phyloP scores from a whole-genome alignment of 2,329 filamentous ascomycete species.

The Apiospora koreana region DNA sequence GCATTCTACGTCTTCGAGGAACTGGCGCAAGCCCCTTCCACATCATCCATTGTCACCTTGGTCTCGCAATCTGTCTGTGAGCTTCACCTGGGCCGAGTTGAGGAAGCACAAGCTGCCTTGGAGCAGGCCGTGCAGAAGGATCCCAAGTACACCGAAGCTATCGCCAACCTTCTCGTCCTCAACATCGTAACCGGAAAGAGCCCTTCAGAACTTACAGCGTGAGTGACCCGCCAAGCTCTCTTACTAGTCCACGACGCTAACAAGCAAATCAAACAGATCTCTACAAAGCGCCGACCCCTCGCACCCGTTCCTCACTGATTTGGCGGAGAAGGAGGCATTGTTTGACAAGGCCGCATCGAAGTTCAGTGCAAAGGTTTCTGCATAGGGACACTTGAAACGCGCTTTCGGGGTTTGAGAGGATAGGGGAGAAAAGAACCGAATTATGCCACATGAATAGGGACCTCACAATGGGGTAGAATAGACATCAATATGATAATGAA shows the following conservation, averaged over 20 bases:
- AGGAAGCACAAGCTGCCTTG: conserved; percentile 86
- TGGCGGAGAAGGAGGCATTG: conserved; percentile 81
- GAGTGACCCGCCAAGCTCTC: conserved; percentile 34
- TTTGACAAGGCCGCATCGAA: conserved; percentile 87
- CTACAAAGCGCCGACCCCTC: conserved; percentile 61
- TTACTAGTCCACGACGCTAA: conserved; percentile 1
- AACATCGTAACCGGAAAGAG: conserved; percentile 77
- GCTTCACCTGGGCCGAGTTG: conserved; percentile 82
- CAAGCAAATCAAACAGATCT: conserved; percentile 38
- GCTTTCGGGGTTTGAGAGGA: not conserved
- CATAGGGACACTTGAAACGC: conserved; percentile 34
- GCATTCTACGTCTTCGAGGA: conserved; percentile 98
- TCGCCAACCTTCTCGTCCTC: conserved; percentile 83
- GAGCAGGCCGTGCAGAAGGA: conserved; percentile 78
- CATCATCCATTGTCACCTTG: conserved; percentile 73
- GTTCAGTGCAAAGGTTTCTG: conserved; percentile 80
- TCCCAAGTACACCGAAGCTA: conserved; percentile 68
- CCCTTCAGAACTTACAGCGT: conserved; percentile 61
- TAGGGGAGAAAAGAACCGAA: not conserved
- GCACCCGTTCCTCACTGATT: conserved; percentile 72
- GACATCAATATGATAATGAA: conserved; percentile 3
- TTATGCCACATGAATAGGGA: not conserved
- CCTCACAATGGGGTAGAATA: not conserved
- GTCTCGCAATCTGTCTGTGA: conserved; percentile 90
- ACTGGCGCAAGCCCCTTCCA: conserved; percentile 82